Base-by-base conservation (phyloP, 2,329 filamentous ascomycete species). In the Blastomyces emzantsi region DNA sequence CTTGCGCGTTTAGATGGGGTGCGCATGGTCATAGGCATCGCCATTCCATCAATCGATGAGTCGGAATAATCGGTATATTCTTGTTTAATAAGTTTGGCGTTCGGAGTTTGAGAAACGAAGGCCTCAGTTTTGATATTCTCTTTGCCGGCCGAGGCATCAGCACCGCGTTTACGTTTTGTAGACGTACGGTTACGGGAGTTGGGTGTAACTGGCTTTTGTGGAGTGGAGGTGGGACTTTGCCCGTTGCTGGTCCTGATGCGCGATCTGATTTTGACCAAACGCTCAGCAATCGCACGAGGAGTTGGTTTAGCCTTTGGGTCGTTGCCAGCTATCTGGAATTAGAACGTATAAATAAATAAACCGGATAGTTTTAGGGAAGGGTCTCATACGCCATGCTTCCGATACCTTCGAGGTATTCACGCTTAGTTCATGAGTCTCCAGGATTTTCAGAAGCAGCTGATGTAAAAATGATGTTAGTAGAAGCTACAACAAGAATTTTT, bases 401-500 rank as follows among this genome's bases (percentile, higher is more conserved):
- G 75, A 71, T 5, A 78, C 70, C 8, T 69, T 71, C 25, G 70
- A 72, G 15, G 68, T 66, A 63, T 78, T 73, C 8, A 77, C 69
- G 3, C 62, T 69, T 2, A 79, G 39, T 0, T 75, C 67, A 30
- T 76, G 75, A 13, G 73, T 76, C 59, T 78, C 74, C 0, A 79
- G 66, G 36, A 78, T 75, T 41, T 76, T 78, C 1, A 77, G 64
- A 0, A 79, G 69, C 7, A 79, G 72, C 76, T 78, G 56, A 22
- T 8, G 43, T 36, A 25, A 22, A 47, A 30, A 49, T 43, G n/a
- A 54, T 43, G n/a, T 58, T 30, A 62, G 43, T 28, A 11, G 15
- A 15, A 22, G 9, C 7, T 19, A 11, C 25, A 36, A 36, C 7
- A 9, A 36, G 8, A 36, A 36, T 36, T 36, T 36, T 36, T 9